Percentiles rank a stretch among this genome's conserved stretches.
Evolutionary conservation across 257 asterid genomes (phyloP).

Genomic region (Solanum dulcamara): DNA sequence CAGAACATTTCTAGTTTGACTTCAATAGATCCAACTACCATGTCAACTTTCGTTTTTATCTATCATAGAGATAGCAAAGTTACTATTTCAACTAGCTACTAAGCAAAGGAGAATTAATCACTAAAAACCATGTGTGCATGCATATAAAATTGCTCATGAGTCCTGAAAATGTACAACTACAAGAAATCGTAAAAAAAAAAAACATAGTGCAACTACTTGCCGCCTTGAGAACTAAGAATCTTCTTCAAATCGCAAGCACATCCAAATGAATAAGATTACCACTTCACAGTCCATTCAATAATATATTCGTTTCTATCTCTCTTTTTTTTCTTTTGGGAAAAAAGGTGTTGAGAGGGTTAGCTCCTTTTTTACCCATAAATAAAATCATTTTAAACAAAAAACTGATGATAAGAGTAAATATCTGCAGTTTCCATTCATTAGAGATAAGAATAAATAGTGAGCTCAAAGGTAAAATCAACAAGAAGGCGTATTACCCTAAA

Average conservation of each 20-base stretch:
- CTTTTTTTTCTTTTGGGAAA: too few relatives aligned
- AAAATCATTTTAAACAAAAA: neutral
- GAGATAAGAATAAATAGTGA: neutral
- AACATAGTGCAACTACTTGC: neutral
- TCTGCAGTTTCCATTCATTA: neutral
- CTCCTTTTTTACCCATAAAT: neutral
- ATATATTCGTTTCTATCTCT: too few relatives aligned
- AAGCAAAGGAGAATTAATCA: neutral
- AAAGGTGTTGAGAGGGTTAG: too few relatives aligned
- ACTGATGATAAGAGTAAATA: neutral
- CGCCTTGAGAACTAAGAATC: neutral
- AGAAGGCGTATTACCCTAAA: too few relatives aligned
- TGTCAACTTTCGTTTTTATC: neutral
- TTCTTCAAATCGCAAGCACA: neutral
- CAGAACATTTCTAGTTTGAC: neutral
- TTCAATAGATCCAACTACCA: neutral
- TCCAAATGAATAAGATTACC: neutral
- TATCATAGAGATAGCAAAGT: neutral
- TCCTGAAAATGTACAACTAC: neutral
- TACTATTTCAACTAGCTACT: neutral
- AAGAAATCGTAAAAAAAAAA: neutral
- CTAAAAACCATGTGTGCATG: neutral
- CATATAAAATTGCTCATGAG: neutral
- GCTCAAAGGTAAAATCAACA: too few relatives aligned
- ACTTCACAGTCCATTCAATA: neutral